A percentile compares a stretch with the other conserved stretches of the same genome.
Conservation (phyloP, 164 flowering plant species). For the Protea cynaroides region DNA sequence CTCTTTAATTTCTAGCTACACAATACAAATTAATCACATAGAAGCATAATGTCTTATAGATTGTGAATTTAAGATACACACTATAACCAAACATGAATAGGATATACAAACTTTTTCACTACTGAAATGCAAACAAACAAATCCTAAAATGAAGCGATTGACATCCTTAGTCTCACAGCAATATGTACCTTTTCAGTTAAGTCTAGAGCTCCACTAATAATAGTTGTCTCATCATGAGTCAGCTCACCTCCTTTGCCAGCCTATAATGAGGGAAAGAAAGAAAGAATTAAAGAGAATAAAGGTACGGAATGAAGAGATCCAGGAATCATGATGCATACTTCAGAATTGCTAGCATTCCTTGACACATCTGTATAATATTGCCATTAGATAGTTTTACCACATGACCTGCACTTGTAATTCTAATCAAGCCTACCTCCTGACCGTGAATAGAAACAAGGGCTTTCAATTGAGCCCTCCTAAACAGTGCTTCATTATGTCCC, state of each 20-base stretch:
- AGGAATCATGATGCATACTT: neutral
- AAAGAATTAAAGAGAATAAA: neutral
- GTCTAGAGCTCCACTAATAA: constrained; percentile 98
- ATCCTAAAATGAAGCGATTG: neutral
- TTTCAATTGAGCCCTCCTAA: constrained; percentile 93
- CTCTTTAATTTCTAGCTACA: too few relatives aligned
- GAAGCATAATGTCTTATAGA: too few relatives aligned
- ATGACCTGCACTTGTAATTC: neutral
- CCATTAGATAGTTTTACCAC: neutral
- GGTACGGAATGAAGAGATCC: neutral
- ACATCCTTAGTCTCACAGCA: neutral
- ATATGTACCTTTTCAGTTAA: constrained; percentile 80
- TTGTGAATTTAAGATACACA: too few relatives aligned
- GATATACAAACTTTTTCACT: neutral
- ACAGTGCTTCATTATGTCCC: constrained; percentile 86
- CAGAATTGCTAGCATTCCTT: neutral
- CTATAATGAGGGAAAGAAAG: constrained; percentile 27
- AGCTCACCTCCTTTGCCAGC: constrained; percentile 99
- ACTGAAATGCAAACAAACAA: neutral
- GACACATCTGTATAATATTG: neutral
- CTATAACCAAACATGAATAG: too few relatives aligned
- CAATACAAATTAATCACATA: too few relatives aligned
- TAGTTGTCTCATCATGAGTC: constrained; percentile 96
- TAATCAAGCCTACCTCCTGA: constrained; percentile 54
- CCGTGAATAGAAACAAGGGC: constrained; percentile 93